These are phyloP conservation scores for Plenodomus biglobosus DNA, from an alignment of 2,329 filamentous ascomycete species.

Conservation along the genomic window DNA sequence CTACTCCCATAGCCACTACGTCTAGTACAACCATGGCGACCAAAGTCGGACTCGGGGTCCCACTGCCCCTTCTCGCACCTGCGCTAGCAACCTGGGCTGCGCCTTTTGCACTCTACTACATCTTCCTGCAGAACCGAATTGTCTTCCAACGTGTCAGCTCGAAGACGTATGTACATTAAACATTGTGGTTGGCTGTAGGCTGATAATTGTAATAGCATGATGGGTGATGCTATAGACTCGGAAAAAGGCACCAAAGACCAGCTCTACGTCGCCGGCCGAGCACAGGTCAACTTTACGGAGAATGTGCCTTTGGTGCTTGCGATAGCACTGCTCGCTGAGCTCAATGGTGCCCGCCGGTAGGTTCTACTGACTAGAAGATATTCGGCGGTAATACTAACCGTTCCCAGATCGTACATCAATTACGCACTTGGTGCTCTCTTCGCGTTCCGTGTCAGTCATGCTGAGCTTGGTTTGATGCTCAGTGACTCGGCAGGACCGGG, in stretches of 20 bases:
- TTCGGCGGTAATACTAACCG: neutral
- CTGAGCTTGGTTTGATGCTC: conserved; percentile 43
- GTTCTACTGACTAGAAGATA: neutral
- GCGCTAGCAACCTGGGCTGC: conserved; percentile 45
- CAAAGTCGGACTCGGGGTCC: conserved; percentile 38
- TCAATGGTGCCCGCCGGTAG: conserved; percentile 48
- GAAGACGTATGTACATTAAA: conserved; percentile 27
- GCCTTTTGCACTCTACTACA: conserved; percentile 48
- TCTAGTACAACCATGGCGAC: conserved; percentile 17
- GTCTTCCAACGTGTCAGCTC: conserved; percentile 37
- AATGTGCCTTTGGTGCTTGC: conserved; percentile 48
- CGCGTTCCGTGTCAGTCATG: conserved; percentile 45
- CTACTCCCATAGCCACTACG: conserved; percentile 6
- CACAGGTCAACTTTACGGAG: conserved; percentile 49
- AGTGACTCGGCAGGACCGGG: conserved; percentile 26
- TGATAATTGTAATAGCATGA: conserved; percentile 17
- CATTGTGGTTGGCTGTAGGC: neutral
- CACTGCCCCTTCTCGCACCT: conserved; percentile 37
- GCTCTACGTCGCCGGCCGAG: conserved; percentile 42
- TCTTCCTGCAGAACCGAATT: conserved; percentile 47
- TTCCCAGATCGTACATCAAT: conserved; percentile 36
- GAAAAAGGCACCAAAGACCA: conserved; percentile 23
- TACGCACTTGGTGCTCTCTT: conserved; percentile 44
- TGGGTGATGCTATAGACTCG: conserved; percentile 28
- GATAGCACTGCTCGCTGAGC: conserved; percentile 46